phyloP scores from a whole-genome alignment of 139 green algal species.

The Closterium sp. region DNA sequence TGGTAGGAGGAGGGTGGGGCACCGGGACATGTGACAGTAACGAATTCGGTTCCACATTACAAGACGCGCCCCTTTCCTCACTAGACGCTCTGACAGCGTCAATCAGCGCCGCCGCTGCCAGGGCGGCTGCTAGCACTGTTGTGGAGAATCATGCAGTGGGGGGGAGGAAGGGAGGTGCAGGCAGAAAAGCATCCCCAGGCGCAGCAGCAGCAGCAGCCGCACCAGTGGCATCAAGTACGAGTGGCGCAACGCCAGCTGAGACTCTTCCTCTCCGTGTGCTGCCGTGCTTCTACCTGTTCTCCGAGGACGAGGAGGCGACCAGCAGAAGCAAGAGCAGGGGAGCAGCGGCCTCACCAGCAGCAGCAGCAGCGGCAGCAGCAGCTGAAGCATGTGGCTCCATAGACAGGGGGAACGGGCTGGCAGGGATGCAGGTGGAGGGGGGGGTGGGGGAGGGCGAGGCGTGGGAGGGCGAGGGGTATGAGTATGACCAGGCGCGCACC shows the following conservation, averaged over 20 bases:
- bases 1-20: neutral
- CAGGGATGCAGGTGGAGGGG: constrained; percentile 1
- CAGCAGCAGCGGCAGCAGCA: neutral
- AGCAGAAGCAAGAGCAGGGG: neutral
- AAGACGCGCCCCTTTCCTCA: neutral
- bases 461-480: constrained; percentile 45
- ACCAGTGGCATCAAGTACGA: neutral
- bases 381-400: neutral
- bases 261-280: constrained; percentile 7
- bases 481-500: constrained; percentile 33
- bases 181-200: neutral
- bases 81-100: neutral
- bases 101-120: neutral
- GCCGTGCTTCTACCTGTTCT: constrained; percentile 40
- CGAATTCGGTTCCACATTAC: neutral
- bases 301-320: constrained; percentile 9
- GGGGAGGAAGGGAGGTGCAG: neutral
- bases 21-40: neutral
- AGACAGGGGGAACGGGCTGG: neutral
- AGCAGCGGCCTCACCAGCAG: too few relatives aligned
- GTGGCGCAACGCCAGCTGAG: too few relatives aligned
- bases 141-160: neutral
- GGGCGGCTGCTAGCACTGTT: neutral
- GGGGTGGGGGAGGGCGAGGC: constrained; percentile 5
- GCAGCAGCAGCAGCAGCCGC: neutral